Base-by-base conservation (phyloP, 2,329 filamentous ascomycete species). In the Drechslera avenae region DNA sequence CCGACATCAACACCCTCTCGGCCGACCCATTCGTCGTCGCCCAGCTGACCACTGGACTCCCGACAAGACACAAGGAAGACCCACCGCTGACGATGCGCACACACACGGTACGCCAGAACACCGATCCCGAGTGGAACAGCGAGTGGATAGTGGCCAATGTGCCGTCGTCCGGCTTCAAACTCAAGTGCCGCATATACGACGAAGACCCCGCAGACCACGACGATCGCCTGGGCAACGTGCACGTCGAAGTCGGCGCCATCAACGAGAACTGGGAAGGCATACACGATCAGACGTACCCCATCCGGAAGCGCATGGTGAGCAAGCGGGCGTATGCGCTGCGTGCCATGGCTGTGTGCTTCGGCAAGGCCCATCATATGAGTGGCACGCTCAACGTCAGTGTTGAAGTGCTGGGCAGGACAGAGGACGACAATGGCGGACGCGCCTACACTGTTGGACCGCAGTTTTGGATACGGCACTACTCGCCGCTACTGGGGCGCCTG, bases 81-180 rank as follows among this genome's bases (percentile, higher is more conserved):
- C 89, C 91, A 0, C 81, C 85, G 17, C 76, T 96, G 26, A 79
- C 79, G 17, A 83, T 89, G 68, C 86, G 93, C 37, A 96, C 91
- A 0, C 84, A 81, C 1, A 97, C 93, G 0, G 75, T 92, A 28
- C 84, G 88, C 50, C 83, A 82, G 59, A 86, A 82, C 33, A 87
- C 85, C 1, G 83, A 92, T 62, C 92, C 93, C 0, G 79, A 78
- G 39, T 97, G 93, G 93, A 82, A 96, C 39, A 84, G 87, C 31
- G 83, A 90, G 53, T 97, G 93, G 93, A 81, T 91, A 17, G 87
- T 97, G 18, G 90, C 90, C 54, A 95, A 96, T 61, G 82, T 97
- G 2, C 92, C 93, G 0, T 78, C 86, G 0, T 84, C 83, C 0
- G 92, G 92, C 3, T 96, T 96, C 75, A 83, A 81, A 49, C 81